Evolutionary conservation across 2,329 filamentous ascomycete species (phyloP).

Genomic region (Exophiala mesophila): DNA sequence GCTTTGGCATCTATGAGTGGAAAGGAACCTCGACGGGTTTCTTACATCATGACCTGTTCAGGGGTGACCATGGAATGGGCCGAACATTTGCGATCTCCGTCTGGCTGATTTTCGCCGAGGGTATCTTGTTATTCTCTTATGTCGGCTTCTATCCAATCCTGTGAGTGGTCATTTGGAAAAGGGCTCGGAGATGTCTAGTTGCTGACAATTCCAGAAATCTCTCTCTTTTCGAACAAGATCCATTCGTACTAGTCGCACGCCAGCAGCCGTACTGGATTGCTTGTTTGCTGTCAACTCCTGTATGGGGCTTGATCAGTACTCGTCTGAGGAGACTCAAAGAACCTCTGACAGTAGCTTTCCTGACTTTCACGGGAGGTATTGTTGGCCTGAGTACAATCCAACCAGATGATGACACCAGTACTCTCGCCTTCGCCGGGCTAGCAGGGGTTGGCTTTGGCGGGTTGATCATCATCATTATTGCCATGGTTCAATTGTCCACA

Average conservation of each 20-base stretch:
- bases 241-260: constrained; percentile 5
- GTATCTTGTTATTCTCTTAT: constrained; percentile 6
- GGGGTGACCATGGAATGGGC: constrained; percentile 1
- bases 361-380: constrained; percentile 2
- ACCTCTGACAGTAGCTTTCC: constrained; percentile 5
- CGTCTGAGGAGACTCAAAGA: constrained; percentile 4
- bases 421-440: constrained; percentile 7
- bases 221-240: constrained; percentile 3
- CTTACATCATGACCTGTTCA: constrained; percentile 14
- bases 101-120: constrained; percentile 10
- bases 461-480: constrained; percentile 6
- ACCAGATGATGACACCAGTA: constrained; percentile 2
- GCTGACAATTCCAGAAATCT: constrained; percentile 2
- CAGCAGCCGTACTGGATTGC: constrained; percentile 2
- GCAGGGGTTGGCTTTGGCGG: constrained; percentile 8
- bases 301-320: constrained; percentile 4
- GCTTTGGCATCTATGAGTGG: constrained; percentile 13
- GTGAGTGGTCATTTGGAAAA: constrained; percentile 6
- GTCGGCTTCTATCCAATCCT: constrained; percentile 12
- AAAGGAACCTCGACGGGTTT: constrained; percentile 12
- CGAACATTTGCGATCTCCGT: constrained; percentile 13
- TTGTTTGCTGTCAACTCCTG: constrained; percentile 1
- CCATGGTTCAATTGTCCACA: constrained; percentile 9
- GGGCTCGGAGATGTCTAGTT: background rate
- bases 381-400: constrained; percentile 11